Conservation (phyloP, 1,284 basidiomycete species). For the Melampsora allii-populina region DNA sequence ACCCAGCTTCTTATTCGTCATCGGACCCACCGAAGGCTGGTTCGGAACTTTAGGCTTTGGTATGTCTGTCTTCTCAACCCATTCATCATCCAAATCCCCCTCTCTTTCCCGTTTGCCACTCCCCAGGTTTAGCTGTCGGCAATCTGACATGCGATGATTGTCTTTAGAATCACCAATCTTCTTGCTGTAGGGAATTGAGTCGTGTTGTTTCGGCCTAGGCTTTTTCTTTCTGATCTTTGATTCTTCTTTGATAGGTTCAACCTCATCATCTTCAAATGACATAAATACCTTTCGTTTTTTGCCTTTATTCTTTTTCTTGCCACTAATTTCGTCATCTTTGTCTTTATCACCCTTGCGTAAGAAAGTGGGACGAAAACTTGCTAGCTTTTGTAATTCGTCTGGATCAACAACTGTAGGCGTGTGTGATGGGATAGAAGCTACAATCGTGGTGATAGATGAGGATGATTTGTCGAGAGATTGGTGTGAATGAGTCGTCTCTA, state of each 20-base stretch:
- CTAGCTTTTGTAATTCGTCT: conserved; percentile 22
- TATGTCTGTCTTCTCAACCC: background rate
- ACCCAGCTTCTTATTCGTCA: background rate
- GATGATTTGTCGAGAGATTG: background rate
- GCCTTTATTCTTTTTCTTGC: conserved; percentile 32
- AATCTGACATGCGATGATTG: no score
- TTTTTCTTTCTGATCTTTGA: conserved; percentile 32
- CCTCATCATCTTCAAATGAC: conserved; percentile 37
- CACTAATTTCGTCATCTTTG: background rate
- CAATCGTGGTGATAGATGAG: background rate
- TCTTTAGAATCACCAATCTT: no score
- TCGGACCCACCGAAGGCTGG: background rate
- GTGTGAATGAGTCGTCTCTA: background rate
- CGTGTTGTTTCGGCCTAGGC: background rate
- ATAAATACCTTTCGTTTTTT: conserved; percentile 38
- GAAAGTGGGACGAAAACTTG: conserved; percentile 39
- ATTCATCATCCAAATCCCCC: background rate
- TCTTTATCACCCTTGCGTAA: conserved; percentile 7
- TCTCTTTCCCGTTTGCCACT: background rate
- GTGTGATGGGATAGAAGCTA: conserved; percentile 3
- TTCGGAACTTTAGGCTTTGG: background rate
- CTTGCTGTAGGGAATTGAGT: no score
- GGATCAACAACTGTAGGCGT: conserved; percentile 36
- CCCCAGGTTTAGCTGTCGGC: background rate
- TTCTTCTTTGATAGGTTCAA: conserved; percentile 10